Evolutionary conservation across 495 filamentous ascomycete species (phyloP), one percentile per base, ranked within the genome.

Genomic region (Penicillium cataractarum): DNA sequence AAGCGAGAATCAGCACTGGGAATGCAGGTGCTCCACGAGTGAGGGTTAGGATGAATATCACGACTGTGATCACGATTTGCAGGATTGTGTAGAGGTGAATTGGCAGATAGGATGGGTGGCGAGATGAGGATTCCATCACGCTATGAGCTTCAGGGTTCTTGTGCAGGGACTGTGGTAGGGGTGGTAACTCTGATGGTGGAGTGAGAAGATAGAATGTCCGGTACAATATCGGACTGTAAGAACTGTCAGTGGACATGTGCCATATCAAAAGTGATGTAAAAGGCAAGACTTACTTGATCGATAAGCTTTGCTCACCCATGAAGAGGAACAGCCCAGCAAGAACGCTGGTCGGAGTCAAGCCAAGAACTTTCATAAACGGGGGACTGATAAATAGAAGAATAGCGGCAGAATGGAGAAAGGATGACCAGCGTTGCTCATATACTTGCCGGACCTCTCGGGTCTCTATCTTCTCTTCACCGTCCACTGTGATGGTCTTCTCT

Each of bases 271-370:
- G 15, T n/a, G 55, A 46, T 21, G 15, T 10, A 12, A 15, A 2
- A 13, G 6, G 2, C 19, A 10, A 22, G 17, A 60, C 74, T 58
- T 76, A 83, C 82, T 90, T 91, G 8, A 88, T 84, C 13, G 81
- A 82, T n/a, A 90, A 74, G 46, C 84, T 87, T 64, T 91, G 89
- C 64, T 90, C 86, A 10, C 87, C 88, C 88, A 90, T 90, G 72
- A 89, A 91, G 55, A 91, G 74, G 68, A 90, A 90, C 13, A 90
- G 73, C 1, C 87, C 88, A 0, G 87, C 88, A 1, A 90, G 77
- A 7, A 90, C 88, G 40, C 84, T 87, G 1, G 87, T 90, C 0
- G 87, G 88, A 0, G 88, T 90, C 59, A 90, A 75, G 2, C 88
- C 88, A 17, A 90, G 78, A 5, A 90, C 83, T 61, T 84, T 84